Base-by-base conservation (phyloP, 169 alveolate genomes). In the Plasmodium reichenowi region DNA sequence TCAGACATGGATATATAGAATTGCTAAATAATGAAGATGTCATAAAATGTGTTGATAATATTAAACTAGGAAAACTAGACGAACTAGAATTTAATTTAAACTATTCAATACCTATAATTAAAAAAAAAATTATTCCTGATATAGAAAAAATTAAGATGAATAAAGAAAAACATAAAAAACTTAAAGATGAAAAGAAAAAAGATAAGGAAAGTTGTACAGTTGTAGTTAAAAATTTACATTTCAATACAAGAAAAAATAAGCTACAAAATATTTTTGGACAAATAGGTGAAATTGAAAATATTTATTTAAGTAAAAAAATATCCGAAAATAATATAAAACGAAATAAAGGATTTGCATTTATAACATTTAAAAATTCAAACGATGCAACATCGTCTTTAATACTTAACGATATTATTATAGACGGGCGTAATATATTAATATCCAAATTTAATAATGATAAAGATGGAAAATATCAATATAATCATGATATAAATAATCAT, bases 1-100 rank as follows among this genome's bases (percentile, higher is more conserved):
- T 67, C 17, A 88, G 91, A 71, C 88, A 93, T 80, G 92, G 95
- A 3, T 93, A 93, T 63, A 75, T 93, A 1, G 93, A 91, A 32
- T 68, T 93, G 22, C 54, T 47, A 63, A 86, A 76, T 62, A 93
- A 93, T 38, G 93, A 91, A 17, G 87, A 91, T 38, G 93, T 94
- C 10, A 66, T 89, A 45, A 62, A 62, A 38, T 83, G 93, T 60
- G 92, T 93, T 9, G 80, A 93, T 45, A 20, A 15, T 88, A 24
- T 93, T n/a, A 58, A 76, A 26, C 66, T 73, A 10, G 70, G 89
- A 9, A 59, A 47, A 2, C 24, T 63, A 5, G 68, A 88, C 7
- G 73, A 74, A 13, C n/a, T 24, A 13, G 85, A 86, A 15, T 83
- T 80, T 52, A 80, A 71, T 47, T 58, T 93, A 29, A 47, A 72